Evolutionary conservation across 345 rosid genomes (phyloP).

Genomic region (Durio zibethinus): DNA sequence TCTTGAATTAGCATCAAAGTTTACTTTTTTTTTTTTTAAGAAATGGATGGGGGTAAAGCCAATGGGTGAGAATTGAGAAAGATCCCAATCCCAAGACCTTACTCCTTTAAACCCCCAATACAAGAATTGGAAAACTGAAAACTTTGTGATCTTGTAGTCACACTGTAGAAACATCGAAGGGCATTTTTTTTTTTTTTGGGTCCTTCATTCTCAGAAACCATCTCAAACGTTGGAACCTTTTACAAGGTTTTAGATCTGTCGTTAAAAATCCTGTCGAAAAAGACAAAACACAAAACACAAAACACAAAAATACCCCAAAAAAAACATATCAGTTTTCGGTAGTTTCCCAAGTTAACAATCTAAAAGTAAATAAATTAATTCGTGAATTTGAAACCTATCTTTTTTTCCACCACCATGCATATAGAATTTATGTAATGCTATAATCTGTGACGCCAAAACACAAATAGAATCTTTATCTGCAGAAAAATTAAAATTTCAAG

Average conservation of each 20-base stretch:
- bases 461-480: not conserved
- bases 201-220: slow-evolving; percentile 28
- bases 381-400: slow-evolving; percentile 18
- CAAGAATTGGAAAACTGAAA: slow-evolving; percentile 10
- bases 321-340: slow-evolving; percentile 55
- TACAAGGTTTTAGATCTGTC: slow-evolving; percentile 29
- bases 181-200: slow-evolving; percentile 22
- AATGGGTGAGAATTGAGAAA: slow-evolving; percentile 1
- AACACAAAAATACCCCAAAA: slow-evolving; percentile 32
- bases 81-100: slow-evolving; percentile 3
- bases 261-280: slow-evolving; percentile 50
- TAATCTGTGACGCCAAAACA: slow-evolving; percentile 21
- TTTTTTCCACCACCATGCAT: slow-evolving; percentile 2
- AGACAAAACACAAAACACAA: slow-evolving; percentile 29
- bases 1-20: not conserved
- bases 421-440: not conserved
- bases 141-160: slow-evolving; percentile 10
- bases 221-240: slow-evolving; percentile 34
- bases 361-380: not conserved
- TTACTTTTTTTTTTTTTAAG: not conserved
- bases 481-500: not conserved
- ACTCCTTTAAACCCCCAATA: slow-evolving; percentile 7
- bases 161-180: slow-evolving; percentile 29
- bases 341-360: slow-evolving; percentile 4
- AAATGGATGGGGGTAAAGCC: not conserved